Base-by-base conservation (phyloP, 2,329 filamentous ascomycete genomes). In the Pseudocercospora fijiensis region DNA sequence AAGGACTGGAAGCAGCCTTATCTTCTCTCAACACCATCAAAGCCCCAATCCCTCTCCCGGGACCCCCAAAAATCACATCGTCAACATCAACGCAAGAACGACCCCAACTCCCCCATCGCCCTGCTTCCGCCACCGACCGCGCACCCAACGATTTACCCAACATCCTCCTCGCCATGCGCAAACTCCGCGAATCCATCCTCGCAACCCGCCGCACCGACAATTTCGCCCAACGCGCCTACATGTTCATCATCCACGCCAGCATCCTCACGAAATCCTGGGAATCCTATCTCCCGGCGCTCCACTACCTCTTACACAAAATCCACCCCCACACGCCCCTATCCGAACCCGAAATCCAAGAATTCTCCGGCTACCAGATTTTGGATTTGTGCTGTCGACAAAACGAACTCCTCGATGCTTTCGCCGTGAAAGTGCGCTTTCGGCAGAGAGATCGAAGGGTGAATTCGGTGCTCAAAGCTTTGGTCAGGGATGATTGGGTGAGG, bases 161-260 rank as follows among this genome's bases (percentile, higher is more conserved):
- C 20, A 87, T 98, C 58, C 83, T 97, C 60, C 85, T 90, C 72
- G 91, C 94, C 2, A 88, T 98, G 74, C 88, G 95, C 66, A 98
- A 97, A 76, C 85, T 99, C 30, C 88, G 95, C 62, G 95, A 99
- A 80, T 93, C 89, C 24, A 88, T 98, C 55, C 86, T 96, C 2
- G 91, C 91, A 11, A 88, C 90, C 8, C 86, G 87, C 59, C 87
- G 93, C 20, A 81, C 83, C 37, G 90, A 96, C 74, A 82, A 86
- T 58, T 99, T 99, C 77, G 88, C 94, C 1, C 87, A 90, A n/a
- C 88, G 92, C 70, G 91, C 88, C 16, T 96, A 98, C 78, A 87
- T 96, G 66, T 98, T 98, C 81, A 92, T 91, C 72, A 91, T 96
- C 71, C 89, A 93, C 60, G 83, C 93, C 26, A 88, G 90, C 24